Evolutionary conservation across 2,329 filamentous ascomycete genomes (phyloP).

Genomic region (Purpureocillium lavendulum): DNA sequence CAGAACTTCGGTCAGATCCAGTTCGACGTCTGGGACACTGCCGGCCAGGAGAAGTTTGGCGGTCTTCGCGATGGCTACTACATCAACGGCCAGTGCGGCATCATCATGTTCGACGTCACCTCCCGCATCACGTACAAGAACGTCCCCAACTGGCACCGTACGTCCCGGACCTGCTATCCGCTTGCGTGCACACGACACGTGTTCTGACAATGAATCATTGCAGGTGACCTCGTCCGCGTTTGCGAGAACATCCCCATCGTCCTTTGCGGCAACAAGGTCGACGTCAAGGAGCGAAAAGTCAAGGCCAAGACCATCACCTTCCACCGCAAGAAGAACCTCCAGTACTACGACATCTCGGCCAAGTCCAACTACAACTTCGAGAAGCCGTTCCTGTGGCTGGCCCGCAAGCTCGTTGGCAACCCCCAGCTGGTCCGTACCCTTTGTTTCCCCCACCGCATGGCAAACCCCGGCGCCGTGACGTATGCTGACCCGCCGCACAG

Average conservation of each 20-base stretch:
- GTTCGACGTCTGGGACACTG: constrained; percentile 99
- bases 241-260: constrained; percentile 99
- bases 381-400: constrained; percentile 99
- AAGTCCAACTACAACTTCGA: constrained; percentile 99
- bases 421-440: constrained; percentile 27
- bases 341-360: constrained; percentile 99
- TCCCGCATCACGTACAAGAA: constrained; percentile 99
- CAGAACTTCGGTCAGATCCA: constrained; percentile 91
- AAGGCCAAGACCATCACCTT: constrained; percentile 99
- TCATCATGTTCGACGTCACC: constrained; percentile 99
- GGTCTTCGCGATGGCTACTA: constrained; percentile 99
- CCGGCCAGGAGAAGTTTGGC: constrained; percentile 98
- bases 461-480: background rate
- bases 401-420: constrained; percentile 97
- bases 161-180: constrained; percentile 27
- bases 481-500: constrained; percentile 36
- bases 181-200: background rate
- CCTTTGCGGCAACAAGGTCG: constrained; percentile 98
- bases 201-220: constrained; percentile 9
- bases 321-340: constrained; percentile 99
- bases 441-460: constrained; percentile 3
- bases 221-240: constrained; percentile 95
- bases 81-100: constrained; percentile 99
- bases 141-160: constrained; percentile 99
- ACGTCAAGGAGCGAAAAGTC: constrained; percentile 99